Evolutionary conservation across 176 grass and related monocot genomes (phyloP).

Genomic region (Guadua angustifolia): DNA sequence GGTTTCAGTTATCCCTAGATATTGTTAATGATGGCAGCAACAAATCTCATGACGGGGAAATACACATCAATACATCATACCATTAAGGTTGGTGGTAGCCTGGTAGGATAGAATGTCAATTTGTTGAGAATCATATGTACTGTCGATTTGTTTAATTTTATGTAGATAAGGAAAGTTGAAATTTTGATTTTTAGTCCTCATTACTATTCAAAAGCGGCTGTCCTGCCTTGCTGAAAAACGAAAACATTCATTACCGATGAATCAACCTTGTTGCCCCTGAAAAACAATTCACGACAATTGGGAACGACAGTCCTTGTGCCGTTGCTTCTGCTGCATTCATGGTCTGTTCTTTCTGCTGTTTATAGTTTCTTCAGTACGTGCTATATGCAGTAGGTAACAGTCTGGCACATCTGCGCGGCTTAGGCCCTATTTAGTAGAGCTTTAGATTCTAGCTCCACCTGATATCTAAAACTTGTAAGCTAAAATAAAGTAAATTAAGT

Average conservation of each 20-base stretch:
- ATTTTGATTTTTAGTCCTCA: neutral
- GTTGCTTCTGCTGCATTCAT: neutral
- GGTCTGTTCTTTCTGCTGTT: neutral
- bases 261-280: conserved; percentile 9
- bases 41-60: conserved; percentile 22
- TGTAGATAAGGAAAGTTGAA: conserved; percentile 18
- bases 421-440: too few relatives aligned
- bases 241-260: neutral
- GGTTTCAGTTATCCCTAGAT: neutral
- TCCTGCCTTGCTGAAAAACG: neutral
- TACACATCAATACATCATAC: neutral
- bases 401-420: neutral
- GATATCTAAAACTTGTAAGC: too few relatives aligned
- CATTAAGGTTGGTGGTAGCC: conserved; percentile 10
- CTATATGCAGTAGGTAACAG: conserved; percentile 10
- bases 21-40: conserved; percentile 3
- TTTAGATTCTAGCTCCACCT: too few relatives aligned
- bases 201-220: neutral
- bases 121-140: conserved; percentile 27
- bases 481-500: too few relatives aligned
- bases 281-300: conserved; percentile 19
- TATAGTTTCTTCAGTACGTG: conserved; percentile 21
- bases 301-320: neutral
- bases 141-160: conserved; percentile 10
- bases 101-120: conserved; percentile 32